Base-by-base conservation (phyloP, 2,329 filamentous ascomycete genomes). In the Aspergillus terreus region DNA sequence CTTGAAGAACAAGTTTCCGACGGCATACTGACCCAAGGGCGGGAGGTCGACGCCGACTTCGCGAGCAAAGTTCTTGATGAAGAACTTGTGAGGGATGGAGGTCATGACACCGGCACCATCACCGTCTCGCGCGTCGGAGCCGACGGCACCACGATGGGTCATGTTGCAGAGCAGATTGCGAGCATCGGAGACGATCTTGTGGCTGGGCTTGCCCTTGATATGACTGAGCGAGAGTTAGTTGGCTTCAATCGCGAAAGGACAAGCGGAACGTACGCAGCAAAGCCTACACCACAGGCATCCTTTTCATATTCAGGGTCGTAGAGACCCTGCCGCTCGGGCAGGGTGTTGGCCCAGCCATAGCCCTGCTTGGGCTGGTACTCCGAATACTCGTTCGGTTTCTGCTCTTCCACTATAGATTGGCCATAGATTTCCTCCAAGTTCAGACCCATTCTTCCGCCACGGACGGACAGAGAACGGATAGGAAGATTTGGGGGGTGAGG, bases 91-190 rank as follows among this genome's bases (percentile, higher is more conserved):
- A 54, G 94, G 94, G 66, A 99, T 96, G 54, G 92, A 96, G 61
- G 92, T 97, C 94, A 99, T 99, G 69, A 97, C 92, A 83, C 94
- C 94, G 65, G 94, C 94, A 72, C 94, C 94, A 72, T 99, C 94
- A 71, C 94, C 94, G 71, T 99, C 94, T 80, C 94, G 88, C 68
- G 91, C 91, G 79, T 99, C 94, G 55, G 94, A 97, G 63, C 94
- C 94, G 64, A 97, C 92, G 58, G 94, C 94, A 80, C 94, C 94
- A 72, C 94, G 88, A 80, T 99, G 94, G 81, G 94, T 97, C 94
- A 99, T 99, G 82, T 99, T 97, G 82, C 94, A 99, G 58, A 99
- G 85, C 56, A 99, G 81, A 75, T 92, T 95, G 61, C 90, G 88
- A 61, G 92, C 92, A 95, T 97, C 92, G 76, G 88, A 96, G 58